Base-by-base conservation (phyloP, 1,284 basidiomycete species). In the Erythrobasidium hasegawianum region DNA sequence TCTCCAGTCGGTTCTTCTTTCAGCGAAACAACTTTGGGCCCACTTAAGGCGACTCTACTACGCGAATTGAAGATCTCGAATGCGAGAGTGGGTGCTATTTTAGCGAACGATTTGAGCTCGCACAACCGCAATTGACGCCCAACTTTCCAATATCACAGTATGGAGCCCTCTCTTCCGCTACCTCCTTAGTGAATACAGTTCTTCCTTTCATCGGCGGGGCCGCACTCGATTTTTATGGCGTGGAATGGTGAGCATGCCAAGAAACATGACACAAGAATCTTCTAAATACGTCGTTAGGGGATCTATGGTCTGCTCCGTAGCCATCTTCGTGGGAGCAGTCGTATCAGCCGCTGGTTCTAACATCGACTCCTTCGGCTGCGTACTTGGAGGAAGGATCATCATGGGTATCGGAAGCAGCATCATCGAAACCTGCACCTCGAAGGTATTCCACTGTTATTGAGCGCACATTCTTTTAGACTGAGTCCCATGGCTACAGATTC, bases 171-270 rank as follows among this genome's bases (percentile, higher is more conserved):
- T 61, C 67, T 9, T 67, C 66, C n/a, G 72, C 72, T 14, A 62
- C 57, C 29, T 58, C 50, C 26, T 68, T 73, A 5, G 68, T 73
- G 67, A 73, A 73, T 58, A 67, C 72, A 0, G 50, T 73, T 33
- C 57, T 80, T 4, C 80, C 80, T 1, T 74, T 80, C 59, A 74
- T 81, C 16, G 77, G 77, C 2, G 80, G 80, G 39, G 72, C 78
- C 43, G 71, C 75, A 11, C 78, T 80, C 71, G 80, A 81, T 70
- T 78, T 78, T 61, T 79, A 76, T 67, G 79, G 69, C 11, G 59
- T 61, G 1, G 59, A 61, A 47, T 59, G 59, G 50, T 53, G n/a
- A n/a, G n/a, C n/a, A n/a, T n/a, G n/a, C n/a, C n/a, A n/a, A n/a
- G n/a, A n/a, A n/a, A n/a, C n/a, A n/a, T n/a, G n/a, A n/a, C n/a